A percentile compares a stretch with the other conserved stretches of the same genome.
Evolutionary conservation across 2,329 filamentous ascomycete genomes (phyloP).

Genomic region (Lachnellula willkommii): DNA sequence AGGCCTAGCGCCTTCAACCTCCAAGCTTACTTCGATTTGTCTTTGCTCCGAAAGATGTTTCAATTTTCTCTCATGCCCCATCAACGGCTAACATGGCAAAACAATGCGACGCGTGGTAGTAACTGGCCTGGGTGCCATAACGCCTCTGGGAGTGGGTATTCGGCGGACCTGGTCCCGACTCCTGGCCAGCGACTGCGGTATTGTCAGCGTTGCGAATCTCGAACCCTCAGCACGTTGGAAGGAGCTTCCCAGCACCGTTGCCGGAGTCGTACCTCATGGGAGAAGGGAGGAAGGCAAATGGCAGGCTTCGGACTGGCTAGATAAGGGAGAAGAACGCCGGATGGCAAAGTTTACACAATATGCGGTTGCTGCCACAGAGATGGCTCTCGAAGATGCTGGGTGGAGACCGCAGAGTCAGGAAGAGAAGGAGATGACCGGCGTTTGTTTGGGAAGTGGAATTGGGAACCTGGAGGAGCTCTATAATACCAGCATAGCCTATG

Average conservation of each 20-base stretch:
- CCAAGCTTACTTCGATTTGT: neutral
- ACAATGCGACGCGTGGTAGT: slow-evolving; percentile 66
- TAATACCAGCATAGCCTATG: slow-evolving; percentile 70
- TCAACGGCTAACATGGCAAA: slow-evolving; percentile 18
- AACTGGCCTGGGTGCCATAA: slow-evolving; percentile 76
- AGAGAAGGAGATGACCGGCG: slow-evolving; percentile 72
- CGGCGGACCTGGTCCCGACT: slow-evolving; percentile 76
- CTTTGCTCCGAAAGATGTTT: neutral
- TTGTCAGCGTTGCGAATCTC: slow-evolving; percentile 64
- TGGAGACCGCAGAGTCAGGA: slow-evolving; percentile 53
- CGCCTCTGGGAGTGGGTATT: slow-evolving; percentile 76
- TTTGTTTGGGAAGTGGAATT: slow-evolving; percentile 92
- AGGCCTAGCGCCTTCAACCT: neutral
- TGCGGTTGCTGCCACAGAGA: slow-evolving; percentile 77
- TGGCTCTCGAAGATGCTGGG: slow-evolving; percentile 77
- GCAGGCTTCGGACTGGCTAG: slow-evolving; percentile 51
- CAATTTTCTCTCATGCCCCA: neutral
- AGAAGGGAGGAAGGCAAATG: slow-evolving; percentile 41
- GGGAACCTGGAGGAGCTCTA: slow-evolving; percentile 91
- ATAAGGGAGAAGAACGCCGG: slow-evolving; percentile 55
- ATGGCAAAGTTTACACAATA: slow-evolving; percentile 94
- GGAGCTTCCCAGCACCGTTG: slow-evolving; percentile 76
- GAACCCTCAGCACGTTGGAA: slow-evolving; percentile 48
- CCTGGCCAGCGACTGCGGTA: slow-evolving; percentile 71
- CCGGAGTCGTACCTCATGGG: slow-evolving; percentile 69